Evolutionary conservation across 2,329 filamentous ascomycete species (phyloP), one percentile per base, ranked within the genome.

Genomic region (Chrysosporium queenslandicum): DNA sequence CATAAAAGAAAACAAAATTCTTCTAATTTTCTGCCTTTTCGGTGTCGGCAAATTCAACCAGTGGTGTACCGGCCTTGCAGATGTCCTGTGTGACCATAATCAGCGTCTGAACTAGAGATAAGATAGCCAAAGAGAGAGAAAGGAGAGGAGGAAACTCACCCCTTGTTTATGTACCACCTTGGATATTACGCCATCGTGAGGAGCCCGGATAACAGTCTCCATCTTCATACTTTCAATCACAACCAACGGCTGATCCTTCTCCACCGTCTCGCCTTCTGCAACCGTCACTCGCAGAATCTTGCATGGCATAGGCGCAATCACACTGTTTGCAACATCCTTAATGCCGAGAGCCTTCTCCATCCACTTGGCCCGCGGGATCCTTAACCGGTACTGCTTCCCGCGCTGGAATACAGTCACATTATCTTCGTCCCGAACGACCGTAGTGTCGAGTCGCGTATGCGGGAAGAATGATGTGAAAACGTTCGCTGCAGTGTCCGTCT

Each of bases 231-330:
- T 89, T 69, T 90, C 86, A 62, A 90, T 89, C 73, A 97, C 89
- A 11, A 97, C 87, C 53, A 98, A 72, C 5, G 88, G 82, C 53
- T 91, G 82, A 42, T 91, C 90, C 72, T 91, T 94, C 65, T 82
- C 82, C 14, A 98, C 92, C 43, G 70, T 71, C 58, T 94, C 81
- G 0, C 92, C 92, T 60, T 88, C 88, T 25, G 77, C 71, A 0
- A 96, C 88, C 68, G 95, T 87, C 45, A 96, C 92, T 58, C 87
- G 82, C 56, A 98, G 72, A 23, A 98, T 85, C 72, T 97, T 97
- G 71, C 92, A 97, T 1, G 92, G 92, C 92, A 98, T 98, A 0
- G 92, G 92, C 20, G 92, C 88, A 21, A 87, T 77, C 1, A 97
- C 88, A 50, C 85, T 92, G 55, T 91, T 90, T 5, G 82, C 77